A percentile compares a stretch with the other conserved stretches of the same genome.
phyloP scores from a whole-genome alignment of 805 yeast species.

The Millerozyma miso region DNA sequence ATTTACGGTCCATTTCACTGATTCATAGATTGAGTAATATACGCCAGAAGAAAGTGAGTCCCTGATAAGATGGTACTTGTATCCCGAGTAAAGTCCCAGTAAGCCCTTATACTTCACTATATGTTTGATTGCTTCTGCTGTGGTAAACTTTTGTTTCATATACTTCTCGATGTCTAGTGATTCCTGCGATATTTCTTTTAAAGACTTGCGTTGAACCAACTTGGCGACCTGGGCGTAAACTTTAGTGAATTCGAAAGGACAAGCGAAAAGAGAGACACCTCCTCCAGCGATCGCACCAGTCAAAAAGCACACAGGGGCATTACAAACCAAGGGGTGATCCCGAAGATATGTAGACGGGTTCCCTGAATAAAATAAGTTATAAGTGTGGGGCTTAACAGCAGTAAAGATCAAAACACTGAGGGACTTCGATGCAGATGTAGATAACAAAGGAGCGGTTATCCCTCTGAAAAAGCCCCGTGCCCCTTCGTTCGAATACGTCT shows the following conservation, averaged over 20 bases:
- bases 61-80: conserved; percentile 58
- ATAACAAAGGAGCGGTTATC: conserved; percentile 64
- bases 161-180: conserved; percentile 10
- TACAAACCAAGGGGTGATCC: conserved; percentile 20
- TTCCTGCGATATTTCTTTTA: conserved; percentile 10
- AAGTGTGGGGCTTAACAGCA: conserved; percentile 40
- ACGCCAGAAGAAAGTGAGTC: conserved; percentile 70
- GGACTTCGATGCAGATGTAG: conserved; percentile 63
- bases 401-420: conserved; percentile 64
- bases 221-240: conserved; percentile 71
- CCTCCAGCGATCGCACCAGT: conserved; percentile 71
- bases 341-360: neutral
- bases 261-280: conserved; percentile 58
- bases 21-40: conserved; percentile 73
- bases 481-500: conserved; percentile 61
- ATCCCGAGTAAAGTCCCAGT: conserved; percentile 69
- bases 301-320: conserved; percentile 40
- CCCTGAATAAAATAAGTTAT: conserved; percentile 10
- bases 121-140: conserved; percentile 43
- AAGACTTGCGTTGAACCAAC: conserved; percentile 29
- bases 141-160: conserved; percentile 15
- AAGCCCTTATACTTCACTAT: conserved; percentile 59
- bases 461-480: conserved; percentile 71
- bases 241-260: conserved; percentile 85
- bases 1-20: conserved; percentile 53